Evolutionary conservation across 208 protist genomes (phyloP).

Genomic region (Endotrypanum monterogeii): DNA sequence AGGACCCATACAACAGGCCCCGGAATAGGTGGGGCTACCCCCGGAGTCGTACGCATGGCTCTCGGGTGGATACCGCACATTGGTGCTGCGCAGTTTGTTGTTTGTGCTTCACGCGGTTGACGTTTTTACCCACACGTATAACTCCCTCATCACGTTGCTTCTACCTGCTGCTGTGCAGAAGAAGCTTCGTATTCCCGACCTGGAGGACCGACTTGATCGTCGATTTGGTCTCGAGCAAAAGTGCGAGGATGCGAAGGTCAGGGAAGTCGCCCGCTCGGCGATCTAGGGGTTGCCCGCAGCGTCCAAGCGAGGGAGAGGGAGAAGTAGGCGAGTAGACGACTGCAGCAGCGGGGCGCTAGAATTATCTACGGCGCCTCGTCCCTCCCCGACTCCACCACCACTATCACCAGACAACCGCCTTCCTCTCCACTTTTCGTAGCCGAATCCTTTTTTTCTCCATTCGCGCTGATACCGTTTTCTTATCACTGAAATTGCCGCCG

Average conservation of each 20-base stretch:
- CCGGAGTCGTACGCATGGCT: conserved; percentile 3
- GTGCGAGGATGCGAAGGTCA: conserved; percentile 6
- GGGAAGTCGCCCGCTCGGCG: conserved; percentile 1
- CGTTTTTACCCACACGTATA: conserved; percentile 46
- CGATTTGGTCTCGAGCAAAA: background rate
- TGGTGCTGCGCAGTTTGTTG: conserved; percentile 47
- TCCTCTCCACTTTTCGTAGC: background rate
- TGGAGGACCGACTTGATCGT: conserved; percentile 47
- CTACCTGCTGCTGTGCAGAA: conserved; percentile 14
- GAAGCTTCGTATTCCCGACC: conserved; percentile 22
- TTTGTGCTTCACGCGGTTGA: conserved; percentile 38
- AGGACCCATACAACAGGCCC: background rate
- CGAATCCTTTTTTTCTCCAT: background rate
- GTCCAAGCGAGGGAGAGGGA: background rate
- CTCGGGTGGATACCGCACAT: conserved; percentile 32
- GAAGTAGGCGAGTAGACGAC: no score
- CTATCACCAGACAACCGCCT: no score
- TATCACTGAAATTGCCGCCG: background rate
- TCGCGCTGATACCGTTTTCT: background rate
- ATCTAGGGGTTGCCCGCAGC: background rate
- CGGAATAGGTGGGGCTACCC: background rate
- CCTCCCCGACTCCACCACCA: no score
- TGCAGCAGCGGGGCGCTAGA: background rate
- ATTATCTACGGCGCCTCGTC: background rate
- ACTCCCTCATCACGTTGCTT: conserved; percentile 22